A percentile compares a stretch with the other conserved stretches of the same genome.
phyloP scores from a whole-genome alignment of 164 flowering plant species.

The Warburgia ugandensis region DNA sequence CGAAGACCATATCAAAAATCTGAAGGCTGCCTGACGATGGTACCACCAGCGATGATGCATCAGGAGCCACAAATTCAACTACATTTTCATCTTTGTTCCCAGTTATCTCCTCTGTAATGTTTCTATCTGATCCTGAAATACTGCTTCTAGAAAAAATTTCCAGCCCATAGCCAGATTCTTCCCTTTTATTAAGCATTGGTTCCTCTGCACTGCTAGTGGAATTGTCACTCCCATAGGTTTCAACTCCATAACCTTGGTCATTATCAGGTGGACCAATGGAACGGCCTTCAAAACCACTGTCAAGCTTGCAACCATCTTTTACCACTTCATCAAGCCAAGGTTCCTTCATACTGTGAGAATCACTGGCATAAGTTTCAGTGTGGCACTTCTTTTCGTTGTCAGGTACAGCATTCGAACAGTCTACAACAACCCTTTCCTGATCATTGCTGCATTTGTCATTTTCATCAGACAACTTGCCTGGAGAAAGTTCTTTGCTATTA shows the following conservation, averaged over 20 bases:
- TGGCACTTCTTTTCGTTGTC: no score
- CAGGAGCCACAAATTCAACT: not conserved
- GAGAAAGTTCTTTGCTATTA: conserved; percentile 13
- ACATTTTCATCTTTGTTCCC: conserved; percentile 5
- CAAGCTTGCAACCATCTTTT: not conserved
- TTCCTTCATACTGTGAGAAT: no score
- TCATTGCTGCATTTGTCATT: conserved; percentile 14
- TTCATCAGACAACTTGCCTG: conserved; percentile 3
- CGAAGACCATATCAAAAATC: conserved; percentile 9
- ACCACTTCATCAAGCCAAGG: not conserved
- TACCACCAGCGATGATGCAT: conserved; percentile 6
- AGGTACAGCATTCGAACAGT: conserved; percentile 8
- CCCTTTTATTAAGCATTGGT: conserved; percentile 14
- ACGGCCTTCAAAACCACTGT: conserved; percentile 6
- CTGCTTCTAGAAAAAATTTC: conserved; percentile 14
- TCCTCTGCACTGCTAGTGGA: conserved; percentile 10
- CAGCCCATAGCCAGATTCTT: conserved; percentile 14
- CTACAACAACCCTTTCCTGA: conserved; percentile 12
- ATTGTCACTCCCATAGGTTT: conserved; percentile 14
- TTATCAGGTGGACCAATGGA: conserved; percentile 6
- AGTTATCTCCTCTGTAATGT: conserved; percentile 2
- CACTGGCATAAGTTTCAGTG: no score
- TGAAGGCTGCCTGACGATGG: conserved; percentile 12
- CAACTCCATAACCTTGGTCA: conserved; percentile 5
- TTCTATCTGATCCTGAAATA: conserved; percentile 9